Evolutionary conservation across 257 asterid genomes (phyloP).

Genomic region (Lithospermum erythrorhizon): DNA sequence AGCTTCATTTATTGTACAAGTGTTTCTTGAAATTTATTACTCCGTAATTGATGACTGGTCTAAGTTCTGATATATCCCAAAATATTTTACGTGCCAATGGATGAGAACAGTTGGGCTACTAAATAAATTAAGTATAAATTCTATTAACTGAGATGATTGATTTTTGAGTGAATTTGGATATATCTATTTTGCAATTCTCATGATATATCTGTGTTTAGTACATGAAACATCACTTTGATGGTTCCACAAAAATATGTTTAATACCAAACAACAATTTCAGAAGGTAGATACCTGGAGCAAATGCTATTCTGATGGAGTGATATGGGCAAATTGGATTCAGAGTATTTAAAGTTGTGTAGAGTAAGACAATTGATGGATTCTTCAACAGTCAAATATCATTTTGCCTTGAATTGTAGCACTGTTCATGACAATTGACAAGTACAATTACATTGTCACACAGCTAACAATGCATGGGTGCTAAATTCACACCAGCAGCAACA

Average conservation of each 20-base stretch:
- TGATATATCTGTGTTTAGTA: background rate
- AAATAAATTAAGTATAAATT: no score
- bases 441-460: background rate
- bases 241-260: background rate
- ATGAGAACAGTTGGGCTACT: background rate
- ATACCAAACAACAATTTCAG: background rate
- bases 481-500: no score
- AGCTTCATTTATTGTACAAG: background rate
- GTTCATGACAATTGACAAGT: background rate
- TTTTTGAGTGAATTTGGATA: background rate
- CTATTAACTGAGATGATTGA: background rate
- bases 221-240: background rate
- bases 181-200: background rate
- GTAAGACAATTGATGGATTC: background rate
- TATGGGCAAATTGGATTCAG: background rate
- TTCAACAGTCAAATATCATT: background rate
- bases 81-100: background rate
- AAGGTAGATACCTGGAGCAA: background rate
- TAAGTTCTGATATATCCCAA: no score
- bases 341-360: background rate
- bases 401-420: background rate
- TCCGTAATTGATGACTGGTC: background rate
- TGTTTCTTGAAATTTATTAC: background rate
- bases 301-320: background rate
- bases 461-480: no score